These are phyloP conservation scores for Dendryphion nanum DNA, from an alignment of 2,329 filamentous ascomycete species.

Conservation along the genomic window DNA sequence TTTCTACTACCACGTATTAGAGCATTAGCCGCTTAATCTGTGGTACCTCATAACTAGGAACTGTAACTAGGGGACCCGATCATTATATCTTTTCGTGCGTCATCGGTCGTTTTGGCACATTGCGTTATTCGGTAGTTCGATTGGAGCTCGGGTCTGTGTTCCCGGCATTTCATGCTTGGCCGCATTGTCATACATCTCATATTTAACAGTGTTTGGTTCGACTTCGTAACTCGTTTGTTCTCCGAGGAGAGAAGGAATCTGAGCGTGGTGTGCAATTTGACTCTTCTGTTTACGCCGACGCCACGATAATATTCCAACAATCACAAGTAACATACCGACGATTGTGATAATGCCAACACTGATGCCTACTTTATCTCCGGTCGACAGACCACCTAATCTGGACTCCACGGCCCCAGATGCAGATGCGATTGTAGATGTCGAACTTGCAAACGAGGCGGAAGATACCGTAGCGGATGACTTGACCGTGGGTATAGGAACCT, in stretches of 20 bases:
- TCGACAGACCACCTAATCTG: slow-evolving; percentile 16
- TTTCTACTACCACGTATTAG: too few species aligned
- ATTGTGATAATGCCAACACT: slow-evolving; percentile 14
- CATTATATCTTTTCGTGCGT: too few species aligned
- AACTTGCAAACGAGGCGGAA: slow-evolving; percentile 2
- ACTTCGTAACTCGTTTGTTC: neutral
- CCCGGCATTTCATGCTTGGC: slow-evolving; percentile 15
- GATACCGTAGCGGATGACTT: neutral
- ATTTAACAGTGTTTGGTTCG: slow-evolving; percentile 2
- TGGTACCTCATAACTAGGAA: too few species aligned
- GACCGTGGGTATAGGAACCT: slow-evolving; percentile 1
- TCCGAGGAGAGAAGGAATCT: too few species aligned
- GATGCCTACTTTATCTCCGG: slow-evolving; percentile 18
- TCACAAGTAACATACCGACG: slow-evolving; percentile 54
- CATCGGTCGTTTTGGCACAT: slow-evolving; percentile 1
- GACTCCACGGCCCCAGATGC: neutral
- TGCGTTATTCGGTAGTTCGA: slow-evolving; percentile 11
- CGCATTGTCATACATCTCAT: slow-evolving; percentile 14
- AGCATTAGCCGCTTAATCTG: too few species aligned
- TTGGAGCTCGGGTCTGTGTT: slow-evolving; percentile 1
- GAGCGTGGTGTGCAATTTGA: neutral
- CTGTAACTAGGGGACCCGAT: too few species aligned
- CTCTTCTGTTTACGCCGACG: slow-evolving; percentile 15
- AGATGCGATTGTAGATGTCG: slow-evolving; percentile 3
- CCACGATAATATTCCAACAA: slow-evolving; percentile 56